A percentile compares a stretch with the other conserved stretches of the same genome.
phyloP scores from a whole-genome alignment of 176 grass and related monocot species.

The Chrysopogon serrulatus region DNA sequence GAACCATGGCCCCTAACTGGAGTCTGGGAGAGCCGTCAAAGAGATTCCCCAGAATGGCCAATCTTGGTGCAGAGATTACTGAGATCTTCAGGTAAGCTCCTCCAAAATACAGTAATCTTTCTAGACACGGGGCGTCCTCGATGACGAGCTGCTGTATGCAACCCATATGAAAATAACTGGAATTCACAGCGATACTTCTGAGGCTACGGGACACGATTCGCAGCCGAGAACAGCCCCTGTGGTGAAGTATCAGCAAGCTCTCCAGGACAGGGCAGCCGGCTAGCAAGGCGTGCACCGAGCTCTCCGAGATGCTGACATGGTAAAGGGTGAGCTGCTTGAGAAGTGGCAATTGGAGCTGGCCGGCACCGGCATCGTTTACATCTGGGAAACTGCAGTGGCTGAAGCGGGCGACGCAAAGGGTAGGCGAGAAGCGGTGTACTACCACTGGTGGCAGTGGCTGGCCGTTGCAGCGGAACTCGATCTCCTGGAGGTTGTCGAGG shows the following conservation, averaged over 20 bases:
- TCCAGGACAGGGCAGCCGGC: not conserved
- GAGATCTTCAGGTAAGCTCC: not conserved
- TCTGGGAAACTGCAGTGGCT: not conserved
- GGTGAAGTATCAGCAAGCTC: not conserved
- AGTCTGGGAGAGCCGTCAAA: not conserved
- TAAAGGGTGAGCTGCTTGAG: not conserved
- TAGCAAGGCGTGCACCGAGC: not conserved
- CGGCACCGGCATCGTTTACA: no score
- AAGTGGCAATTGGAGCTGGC: not conserved
- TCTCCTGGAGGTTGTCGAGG: no score
- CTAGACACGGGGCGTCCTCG: not conserved
- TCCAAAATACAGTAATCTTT: not conserved
- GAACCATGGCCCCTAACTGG: not conserved
- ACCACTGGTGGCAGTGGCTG: not conserved
- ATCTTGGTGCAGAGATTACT: not conserved
- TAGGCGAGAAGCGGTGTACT: not conserved
- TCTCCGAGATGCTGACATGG: not conserved
- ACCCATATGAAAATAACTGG: accelerated
- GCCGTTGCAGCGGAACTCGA: not conserved
- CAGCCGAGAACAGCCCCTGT: not conserved
- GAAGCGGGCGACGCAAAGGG: not conserved
- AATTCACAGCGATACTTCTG: not conserved
- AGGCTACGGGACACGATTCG: no score
- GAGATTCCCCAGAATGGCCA: not conserved
- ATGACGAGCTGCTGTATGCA: not conserved